Evolutionary conservation across 108 stramenopile genomes (phyloP).

Genomic region (Nitzschia sp.): DNA sequence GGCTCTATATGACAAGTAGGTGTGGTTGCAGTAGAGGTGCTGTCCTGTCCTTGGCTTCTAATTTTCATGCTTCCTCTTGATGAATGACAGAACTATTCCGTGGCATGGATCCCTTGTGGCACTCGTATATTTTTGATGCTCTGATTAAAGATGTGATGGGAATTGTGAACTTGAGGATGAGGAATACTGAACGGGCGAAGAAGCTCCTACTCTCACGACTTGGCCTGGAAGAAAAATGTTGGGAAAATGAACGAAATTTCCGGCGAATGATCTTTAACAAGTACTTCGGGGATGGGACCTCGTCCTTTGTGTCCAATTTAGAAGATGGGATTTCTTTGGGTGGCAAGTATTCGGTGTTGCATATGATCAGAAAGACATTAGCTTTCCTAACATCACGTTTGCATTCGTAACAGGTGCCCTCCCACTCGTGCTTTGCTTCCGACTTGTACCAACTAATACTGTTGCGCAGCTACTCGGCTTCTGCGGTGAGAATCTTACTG

Average conservation of each 20-base stretch:
- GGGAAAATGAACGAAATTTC: background rate
- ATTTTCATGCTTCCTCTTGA: too few relatives aligned
- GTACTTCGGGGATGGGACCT: background rate
- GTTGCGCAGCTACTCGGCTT: background rate
- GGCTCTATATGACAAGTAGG: slow-evolving; percentile 1
- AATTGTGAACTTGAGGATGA: background rate
- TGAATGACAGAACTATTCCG: slow-evolving; percentile 1
- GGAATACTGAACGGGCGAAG: background rate
- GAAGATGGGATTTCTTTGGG: background rate
- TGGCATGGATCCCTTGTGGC: background rate
- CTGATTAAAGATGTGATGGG: background rate
- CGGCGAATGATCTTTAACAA: background rate
- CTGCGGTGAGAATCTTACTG: background rate
- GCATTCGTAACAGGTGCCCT: background rate
- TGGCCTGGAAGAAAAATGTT: background rate
- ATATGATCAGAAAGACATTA: too few relatives aligned
- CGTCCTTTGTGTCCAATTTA: background rate
- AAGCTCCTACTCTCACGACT: background rate
- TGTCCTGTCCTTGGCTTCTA: background rate
- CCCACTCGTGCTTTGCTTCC: background rate
- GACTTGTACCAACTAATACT: background rate
- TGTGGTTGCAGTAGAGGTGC: background rate
- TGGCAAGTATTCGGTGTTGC: background rate
- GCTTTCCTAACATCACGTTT: background rate
- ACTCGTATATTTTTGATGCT: background rate